Base-by-base conservation (phyloP, 768 basidiomycete species). In the Rubroboletus satanas region DNA sequence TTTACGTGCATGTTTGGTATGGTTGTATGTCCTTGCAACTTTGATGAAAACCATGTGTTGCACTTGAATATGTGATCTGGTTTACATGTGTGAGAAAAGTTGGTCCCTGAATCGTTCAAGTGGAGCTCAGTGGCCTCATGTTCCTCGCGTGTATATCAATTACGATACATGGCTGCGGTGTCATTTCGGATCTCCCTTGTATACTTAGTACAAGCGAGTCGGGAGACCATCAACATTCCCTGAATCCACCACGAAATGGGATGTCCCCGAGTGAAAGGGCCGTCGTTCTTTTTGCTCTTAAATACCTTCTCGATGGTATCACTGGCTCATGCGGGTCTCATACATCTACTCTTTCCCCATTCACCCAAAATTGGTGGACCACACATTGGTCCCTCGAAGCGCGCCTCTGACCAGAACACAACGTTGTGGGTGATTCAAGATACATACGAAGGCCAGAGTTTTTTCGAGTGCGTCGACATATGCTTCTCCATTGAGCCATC, bases 391-490 rank as follows among this genome's bases (percentile, higher is more conserved):
- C 44, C 51, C 32, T 62, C 58, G 7, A 69, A 57, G 51, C 65
- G 60, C 5, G 39, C 57, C 51, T 52, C 60, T 37, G 26, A 9
- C 33, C 32, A 52, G 26, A 64, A 59, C 45, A 61, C 81, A 5
- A 83, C 80, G 60, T 63, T 88, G 7, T 90, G 88, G 88, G 71
- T 87, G 14, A 79, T 80, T 11, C 66, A 87, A 69, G 87, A 88
- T 63, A 81, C 79, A 5, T 89, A 85, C 63, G 75, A 79, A 42
- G 88, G 88, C 14, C 60, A 76, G 50, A 80, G 73, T 0, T 90
- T 90, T 70, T 90, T 88, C 65, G 79, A 88, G 88, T 89, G 55
- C 47, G 75, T 70, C 68, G 68, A 49, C 28, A 42, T 33, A n/a
- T 45, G 4, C 28, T 47, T 45, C 51, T 44, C 45, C 28, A 29